phyloP scores from a whole-genome alignment of 768 basidiomycete species.

The Lyophyllum semitale region DNA sequence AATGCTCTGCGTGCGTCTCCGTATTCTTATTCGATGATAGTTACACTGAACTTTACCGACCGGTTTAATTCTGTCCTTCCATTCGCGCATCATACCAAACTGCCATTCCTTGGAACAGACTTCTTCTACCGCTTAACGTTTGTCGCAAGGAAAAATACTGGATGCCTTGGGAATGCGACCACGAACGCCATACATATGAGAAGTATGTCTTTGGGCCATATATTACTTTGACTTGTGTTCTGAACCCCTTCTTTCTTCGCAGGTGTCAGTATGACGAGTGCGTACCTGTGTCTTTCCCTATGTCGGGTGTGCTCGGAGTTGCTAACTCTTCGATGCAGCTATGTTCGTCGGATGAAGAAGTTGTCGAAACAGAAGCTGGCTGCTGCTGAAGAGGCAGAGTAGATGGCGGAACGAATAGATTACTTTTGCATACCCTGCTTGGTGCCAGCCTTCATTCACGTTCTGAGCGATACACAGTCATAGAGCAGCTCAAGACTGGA shows the following conservation, averaged over 20 bases:
- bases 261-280: conserved; percentile 97
- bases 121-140: conserved; percentile 84
- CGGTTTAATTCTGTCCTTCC: not conserved
- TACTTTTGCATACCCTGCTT: not conserved
- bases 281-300: conserved; percentile 31
- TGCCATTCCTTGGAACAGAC: conserved; percentile 40
- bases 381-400: conserved; percentile 38
- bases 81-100: conserved; percentile 3
- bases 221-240: not conserved
- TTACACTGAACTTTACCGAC: conserved; percentile 5
- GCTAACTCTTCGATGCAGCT: conserved; percentile 43
- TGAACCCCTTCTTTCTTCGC: conserved; percentile 1
- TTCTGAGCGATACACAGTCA: not conserved
- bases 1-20: conserved; percentile 82
- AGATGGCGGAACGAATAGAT: conserved; percentile 16
- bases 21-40: not conserved
- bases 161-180: conserved; percentile 92
- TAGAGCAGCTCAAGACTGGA: not conserved
- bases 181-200: conserved; percentile 85
- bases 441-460: not conserved
- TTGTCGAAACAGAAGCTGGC: conserved; percentile 69
- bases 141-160: conserved; percentile 81
- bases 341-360: conserved; percentile 86
- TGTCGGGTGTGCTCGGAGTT: conserved; percentile 7
- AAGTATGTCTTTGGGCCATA: conserved; percentile 50